These are phyloP conservation scores for Carex littledalei DNA, from an alignment of 176 grass and related monocot genomes.

Conservation along the genomic window DNA sequence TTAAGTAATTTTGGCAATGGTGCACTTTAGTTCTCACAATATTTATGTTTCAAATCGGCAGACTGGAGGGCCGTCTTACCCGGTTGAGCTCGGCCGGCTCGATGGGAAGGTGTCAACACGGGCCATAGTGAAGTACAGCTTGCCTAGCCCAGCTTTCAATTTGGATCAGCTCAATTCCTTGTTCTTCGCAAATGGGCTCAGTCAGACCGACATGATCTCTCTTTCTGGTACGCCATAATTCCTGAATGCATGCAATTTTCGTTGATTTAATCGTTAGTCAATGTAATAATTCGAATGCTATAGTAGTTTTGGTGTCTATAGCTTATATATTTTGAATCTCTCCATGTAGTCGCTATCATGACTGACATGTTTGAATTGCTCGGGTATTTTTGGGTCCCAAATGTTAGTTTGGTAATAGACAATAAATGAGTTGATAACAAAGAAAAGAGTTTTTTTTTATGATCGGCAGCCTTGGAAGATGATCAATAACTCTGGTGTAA, in stretches of 20 bases:
- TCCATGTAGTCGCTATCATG: not conserved
- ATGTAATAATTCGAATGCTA: not conserved
- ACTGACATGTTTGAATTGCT: not conserved
- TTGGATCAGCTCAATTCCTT: constrained; percentile 66
- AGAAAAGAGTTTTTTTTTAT: not conserved
- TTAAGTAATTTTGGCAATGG: not conserved
- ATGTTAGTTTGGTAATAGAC: not conserved
- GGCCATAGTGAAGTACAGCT: constrained; percentile 68
- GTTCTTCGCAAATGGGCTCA: constrained; percentile 68
- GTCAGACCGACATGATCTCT: constrained; percentile 78
- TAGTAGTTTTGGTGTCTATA: not conserved
- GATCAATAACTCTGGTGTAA: not conserved
- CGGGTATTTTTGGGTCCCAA: constrained; percentile 1
- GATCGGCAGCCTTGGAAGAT: not conserved
- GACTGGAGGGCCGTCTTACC: constrained; percentile 55
- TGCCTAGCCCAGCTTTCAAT: constrained; percentile 44
- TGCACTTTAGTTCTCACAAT: not conserved
- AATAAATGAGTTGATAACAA: not conserved
- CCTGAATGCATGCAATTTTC: not conserved
- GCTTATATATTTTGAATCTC: not conserved
- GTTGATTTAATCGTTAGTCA: not conserved
- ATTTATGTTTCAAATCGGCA: constrained; percentile 17
- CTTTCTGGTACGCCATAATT: constrained; percentile 46
- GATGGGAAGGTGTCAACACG: constrained; percentile 67
- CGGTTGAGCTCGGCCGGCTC: constrained; percentile 69